phyloP scores from a whole-genome alignment of 108 stramenopile species.

The Cyclotella choctawhatcheeana region DNA sequence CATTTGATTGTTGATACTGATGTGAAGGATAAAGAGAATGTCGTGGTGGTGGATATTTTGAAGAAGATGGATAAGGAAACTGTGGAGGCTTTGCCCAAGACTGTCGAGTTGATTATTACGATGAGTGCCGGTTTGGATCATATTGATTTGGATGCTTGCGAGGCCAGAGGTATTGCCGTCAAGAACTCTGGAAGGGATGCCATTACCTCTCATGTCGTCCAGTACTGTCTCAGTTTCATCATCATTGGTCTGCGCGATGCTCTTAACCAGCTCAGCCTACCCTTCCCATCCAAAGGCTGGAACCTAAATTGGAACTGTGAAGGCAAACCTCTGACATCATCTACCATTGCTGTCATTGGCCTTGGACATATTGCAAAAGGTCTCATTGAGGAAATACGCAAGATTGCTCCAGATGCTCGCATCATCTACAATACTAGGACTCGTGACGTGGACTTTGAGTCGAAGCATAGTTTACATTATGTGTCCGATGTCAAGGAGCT shows the following conservation, averaged over 20 bases:
- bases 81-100: slow-evolving; percentile 57
- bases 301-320: slow-evolving; percentile 67
- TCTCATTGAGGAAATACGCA: slow-evolving; percentile 48
- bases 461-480: slow-evolving; percentile 29
- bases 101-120: slow-evolving; percentile 54
- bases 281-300: slow-evolving; percentile 62
- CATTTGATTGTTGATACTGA: slow-evolving; percentile 33
- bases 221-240: slow-evolving; percentile 55
- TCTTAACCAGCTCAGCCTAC: slow-evolving; percentile 60
- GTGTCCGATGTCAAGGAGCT: slow-evolving; percentile 15
- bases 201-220: slow-evolving; percentile 57
- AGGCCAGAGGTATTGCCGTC: slow-evolving; percentile 51
- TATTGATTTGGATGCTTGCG: slow-evolving; percentile 58
- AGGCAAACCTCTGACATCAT: slow-evolving; percentile 49
- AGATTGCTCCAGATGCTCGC: slow-evolving; percentile 44
- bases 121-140: slow-evolving; percentile 70
- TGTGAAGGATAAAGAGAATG: slow-evolving; percentile 34
- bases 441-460: slow-evolving; percentile 39
- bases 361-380: slow-evolving; percentile 64
- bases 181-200: slow-evolving; percentile 57
- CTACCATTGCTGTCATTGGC: slow-evolving; percentile 59
- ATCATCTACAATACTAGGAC: slow-evolving; percentile 57
- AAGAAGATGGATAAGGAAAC: slow-evolving; percentile 45
- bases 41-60: slow-evolving; percentile 60
- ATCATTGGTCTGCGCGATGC: slow-evolving; percentile 65